These are phyloP conservation scores for rapeseed (Brassica napus) DNA, from an alignment of 345 rosid genomes.

Conservation along the genomic window Da-Ae NC_063444.1:48334001-48334500, in stretches of 20 bases:
- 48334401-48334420: constrained; percentile 13
- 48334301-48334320: neutral
- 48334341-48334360: constrained; percentile 85
- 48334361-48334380: constrained; percentile 68
- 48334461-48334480: constrained; percentile 62
- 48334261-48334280: constrained; percentile 56
- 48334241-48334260: constrained; percentile 51
- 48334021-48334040: constrained; percentile 70
- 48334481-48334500: constrained; percentile 83
- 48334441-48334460: constrained; percentile 71
- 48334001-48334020: constrained; percentile 17
- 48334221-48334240: constrained; percentile 59
- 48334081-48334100: constrained; percentile 63
- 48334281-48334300: constrained; percentile 16
- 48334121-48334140: constrained; percentile 30
- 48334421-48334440: constrained; percentile 85
- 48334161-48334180: constrained; percentile 49
- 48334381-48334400: constrained; percentile 35
- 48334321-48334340: constrained; percentile 20
- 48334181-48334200: constrained; percentile 42
- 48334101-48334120: constrained; percentile 53
- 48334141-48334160: constrained; percentile 20
- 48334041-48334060: constrained; percentile 39
- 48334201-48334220: constrained; percentile 59
- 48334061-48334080: constrained; percentile 46